phyloP scores from a whole-genome alignment of 371 early-diverging fungal species.

The Mucor irregularis region DNA sequence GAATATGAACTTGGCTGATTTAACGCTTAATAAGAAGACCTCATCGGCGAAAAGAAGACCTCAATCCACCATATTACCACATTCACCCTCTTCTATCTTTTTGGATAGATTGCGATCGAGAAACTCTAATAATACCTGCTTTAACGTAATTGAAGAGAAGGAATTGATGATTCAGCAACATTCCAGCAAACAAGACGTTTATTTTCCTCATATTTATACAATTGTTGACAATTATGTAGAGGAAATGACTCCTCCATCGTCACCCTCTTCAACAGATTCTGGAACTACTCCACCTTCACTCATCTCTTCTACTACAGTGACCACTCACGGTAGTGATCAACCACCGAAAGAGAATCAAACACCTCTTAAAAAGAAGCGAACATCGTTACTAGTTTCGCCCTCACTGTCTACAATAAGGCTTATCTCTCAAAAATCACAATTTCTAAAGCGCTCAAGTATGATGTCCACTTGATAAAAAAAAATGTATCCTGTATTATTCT shows the following conservation, averaged over 20 bases:
- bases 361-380: conserved; percentile 12
- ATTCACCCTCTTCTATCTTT: conserved; percentile 15
- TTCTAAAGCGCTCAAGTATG: conserved; percentile 22
- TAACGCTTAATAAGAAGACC: neutral
- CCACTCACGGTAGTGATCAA: neutral
- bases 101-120: conserved; percentile 9
- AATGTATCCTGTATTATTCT: neutral
- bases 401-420: conserved; percentile 20
- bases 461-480: conserved; percentile 11
- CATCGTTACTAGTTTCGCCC: conserved; percentile 14
- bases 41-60: no score
- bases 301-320: neutral
- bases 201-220: neutral
- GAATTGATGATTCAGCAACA: no score
- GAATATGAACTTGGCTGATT: no score
- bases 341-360: neutral
- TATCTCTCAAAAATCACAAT: conserved; percentile 23
- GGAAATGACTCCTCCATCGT: conserved; percentile 1
- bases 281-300: neutral
- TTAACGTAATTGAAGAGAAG: no score
- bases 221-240: neutral
- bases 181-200: neutral
- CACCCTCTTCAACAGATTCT: conserved; percentile 4
- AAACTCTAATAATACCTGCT: neutral
- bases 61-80: conserved; percentile 12